Base-by-base conservation (phyloP, 306 rosid species). In the Calophaca sinica region DNA sequence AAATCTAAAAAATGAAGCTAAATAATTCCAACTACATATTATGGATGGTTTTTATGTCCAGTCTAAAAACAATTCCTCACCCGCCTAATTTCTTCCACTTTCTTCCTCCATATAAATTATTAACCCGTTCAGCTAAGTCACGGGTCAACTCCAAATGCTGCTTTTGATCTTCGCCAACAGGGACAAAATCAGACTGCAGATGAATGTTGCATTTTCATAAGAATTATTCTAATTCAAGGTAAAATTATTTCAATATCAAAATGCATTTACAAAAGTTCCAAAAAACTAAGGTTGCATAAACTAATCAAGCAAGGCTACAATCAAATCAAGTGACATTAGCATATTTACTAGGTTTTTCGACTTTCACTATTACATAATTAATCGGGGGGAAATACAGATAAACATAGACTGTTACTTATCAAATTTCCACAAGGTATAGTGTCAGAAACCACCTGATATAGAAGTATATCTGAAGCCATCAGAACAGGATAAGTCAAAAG, bases 11-110 rank as follows among this genome's bases (percentile, higher is more conserved):
- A 74, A 64, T 3, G 10, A 57, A 44, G 71, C 45, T 15, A 62
- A 63, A 71, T 61, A 59, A 75, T 74, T 54, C 68, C 53, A 65
- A 57, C 32, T 0, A 5, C 14, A 71, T 70, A 53, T 53, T 14
- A 36, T 68, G 41, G 62, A 42, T 8, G 48, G 63, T 29, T 44
- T 64, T 48, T 58, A 50, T 64, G 62, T 45, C 62, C 71, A 70
- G 15, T 77, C 57, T 63, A 73, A 68, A 69, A 70, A 68, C 26
- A 72, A 49, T 36, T 76, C 70, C 88, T 75, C 82, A 94, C 98
- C 98, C 98, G 83, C 98, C 96, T 84, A 94, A 81, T 74, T 94
- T 94, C 86, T 91, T 94, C 98, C 97, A 94, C 74, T 90, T 94
- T 84, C 93, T 86, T 85, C 98, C 98, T 45, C 98, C 98, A 71